A percentile compares a stretch with the other conserved stretches of the same genome.
Conservation (phyloP, 2,329 filamentous ascomycete genomes). For the Penicillium sp. region DNA sequence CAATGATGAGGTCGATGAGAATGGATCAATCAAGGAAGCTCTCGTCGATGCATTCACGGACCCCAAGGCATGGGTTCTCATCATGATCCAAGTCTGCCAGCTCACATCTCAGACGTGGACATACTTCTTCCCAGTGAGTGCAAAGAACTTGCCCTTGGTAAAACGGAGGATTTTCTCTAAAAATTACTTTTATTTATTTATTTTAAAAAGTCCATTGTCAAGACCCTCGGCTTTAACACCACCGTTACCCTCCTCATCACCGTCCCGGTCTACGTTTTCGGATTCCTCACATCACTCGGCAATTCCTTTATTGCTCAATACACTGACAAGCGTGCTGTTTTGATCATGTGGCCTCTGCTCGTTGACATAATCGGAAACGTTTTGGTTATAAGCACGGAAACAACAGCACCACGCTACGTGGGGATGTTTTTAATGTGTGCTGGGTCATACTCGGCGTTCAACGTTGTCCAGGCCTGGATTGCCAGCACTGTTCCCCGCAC, state of each 20-base stretch:
- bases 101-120: conserved; percentile 17
- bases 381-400: conserved; percentile 19
- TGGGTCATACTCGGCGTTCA: conserved; percentile 25
- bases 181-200: no score
- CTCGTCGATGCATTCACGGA: conserved; percentile 21
- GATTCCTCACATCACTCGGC: conserved; percentile 40
- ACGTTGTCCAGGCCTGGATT: conserved; percentile 26
- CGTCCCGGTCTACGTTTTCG: conserved; percentile 25
- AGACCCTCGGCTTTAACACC: conserved; percentile 23
- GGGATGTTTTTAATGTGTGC: conserved; percentile 29
- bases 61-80: conserved; percentile 21
- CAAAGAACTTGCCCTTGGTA: not conserved
- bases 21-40: conserved; percentile 20
- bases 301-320: conserved; percentile 33
- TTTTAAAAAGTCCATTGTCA: conserved; percentile 24
- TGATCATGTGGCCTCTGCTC: conserved; percentile 23
- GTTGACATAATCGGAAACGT: conserved; percentile 25
- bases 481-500: conserved; percentile 28
- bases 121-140: conserved; percentile 43
- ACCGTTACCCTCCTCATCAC: conserved; percentile 25
- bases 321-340: conserved; percentile 15
- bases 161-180: not conserved
- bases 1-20: conserved; percentile 27
- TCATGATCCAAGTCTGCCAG: conserved; percentile 23
- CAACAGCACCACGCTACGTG: conserved; percentile 19